Base-by-base conservation (phyloP, 2,329 filamentous ascomycete species). In the Aspergillus caelatus region DNA sequence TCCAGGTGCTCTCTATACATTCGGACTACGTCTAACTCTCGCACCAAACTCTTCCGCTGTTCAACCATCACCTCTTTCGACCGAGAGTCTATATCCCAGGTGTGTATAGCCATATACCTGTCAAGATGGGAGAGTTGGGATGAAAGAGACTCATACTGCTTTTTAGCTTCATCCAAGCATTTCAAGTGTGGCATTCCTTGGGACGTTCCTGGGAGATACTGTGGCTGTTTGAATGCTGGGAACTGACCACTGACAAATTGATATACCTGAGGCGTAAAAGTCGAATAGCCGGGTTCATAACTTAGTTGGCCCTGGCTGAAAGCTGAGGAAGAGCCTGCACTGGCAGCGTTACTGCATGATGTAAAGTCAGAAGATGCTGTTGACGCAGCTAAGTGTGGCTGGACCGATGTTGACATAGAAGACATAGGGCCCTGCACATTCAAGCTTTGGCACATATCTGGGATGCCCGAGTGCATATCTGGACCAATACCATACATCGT, bases 101-200 rank as follows among this genome's bases (percentile, higher is more conserved):
- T 71, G 64, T 79, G 74, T 48, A 80, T 64, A 7, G 78, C 78
- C 65, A 78, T 74, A 54, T 79, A 74, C 58, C 75, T 74, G 52
- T 80, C 78, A 28, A 80, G 67, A 43, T 71, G 74, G 8, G 72
- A 70, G 16, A 80, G 73, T 55, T 79, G 70, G 8, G 69, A 64
- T 16, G 74, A 74, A 23, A 79, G 65, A 26, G 60, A 66, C 28
- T 74, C 72, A 58, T 73, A 70, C 41, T 75, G 72, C 54, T 71
- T 73, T 7, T 66, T 66, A 26, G 72, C 70, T 21, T 73, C 72
- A 43, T 76, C 71, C n/a, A 77, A 58, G 28, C 72, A 67, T 50
- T 69, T 71, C 32, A 67, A 65, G 16, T 65, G 63, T 14, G 63
- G 36, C 34, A 61, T 53, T 34, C 72, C 67, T 34, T 65, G 64